Percentiles rank a stretch among this genome's conserved stretches.
phyloP scores from a whole-genome alignment of 2,329 filamentous ascomycete genomes.

The Beauveria brongniartii region DNA sequence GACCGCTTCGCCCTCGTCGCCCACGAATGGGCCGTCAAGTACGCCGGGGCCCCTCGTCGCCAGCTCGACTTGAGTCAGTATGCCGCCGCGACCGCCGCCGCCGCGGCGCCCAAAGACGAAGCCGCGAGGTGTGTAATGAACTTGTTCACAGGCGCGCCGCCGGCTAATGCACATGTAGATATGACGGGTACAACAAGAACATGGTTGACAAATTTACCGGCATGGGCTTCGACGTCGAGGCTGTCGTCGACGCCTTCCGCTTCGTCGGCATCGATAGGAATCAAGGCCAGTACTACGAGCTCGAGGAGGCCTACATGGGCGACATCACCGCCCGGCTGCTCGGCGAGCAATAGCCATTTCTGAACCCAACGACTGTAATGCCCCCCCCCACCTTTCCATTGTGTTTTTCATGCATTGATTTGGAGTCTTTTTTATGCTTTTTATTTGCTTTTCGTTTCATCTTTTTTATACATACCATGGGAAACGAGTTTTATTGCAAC shows the following conservation, averaged over 20 bases:
- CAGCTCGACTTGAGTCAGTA: conserved; percentile 32
- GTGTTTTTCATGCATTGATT: not conserved
- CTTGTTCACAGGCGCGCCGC: not conserved
- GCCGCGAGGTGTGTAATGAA: conserved; percentile 5
- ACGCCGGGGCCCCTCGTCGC: conserved; percentile 63
- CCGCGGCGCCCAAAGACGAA: conserved; percentile 9
- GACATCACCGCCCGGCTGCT: conserved; percentile 82
- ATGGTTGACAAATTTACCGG: conserved; percentile 75
- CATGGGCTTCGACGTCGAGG: conserved; percentile 87
- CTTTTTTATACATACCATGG: not conserved
- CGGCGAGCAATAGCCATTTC: conserved; percentile 55
- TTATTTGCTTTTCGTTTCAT: not conserved
- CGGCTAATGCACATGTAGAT: conserved; percentile 41
- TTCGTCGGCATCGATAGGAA: conserved; percentile 74
- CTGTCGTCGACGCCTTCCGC: conserved; percentile 78
- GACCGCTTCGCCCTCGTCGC: conserved; percentile 74
- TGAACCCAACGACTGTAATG: not conserved
- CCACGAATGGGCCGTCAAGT: conserved; percentile 79
- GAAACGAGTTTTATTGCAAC: not conserved
- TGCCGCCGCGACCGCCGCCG: conserved; percentile 43
- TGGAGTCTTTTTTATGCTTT: not conserved
- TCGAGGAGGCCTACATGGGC: conserved; percentile 86
- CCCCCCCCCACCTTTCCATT: not conserved
- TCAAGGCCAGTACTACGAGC: conserved; percentile 68
- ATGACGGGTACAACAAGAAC: conserved; percentile 78